Conservation (phyloP, 257 asterid genomes). For the Voacanga thouarsii region DNA sequence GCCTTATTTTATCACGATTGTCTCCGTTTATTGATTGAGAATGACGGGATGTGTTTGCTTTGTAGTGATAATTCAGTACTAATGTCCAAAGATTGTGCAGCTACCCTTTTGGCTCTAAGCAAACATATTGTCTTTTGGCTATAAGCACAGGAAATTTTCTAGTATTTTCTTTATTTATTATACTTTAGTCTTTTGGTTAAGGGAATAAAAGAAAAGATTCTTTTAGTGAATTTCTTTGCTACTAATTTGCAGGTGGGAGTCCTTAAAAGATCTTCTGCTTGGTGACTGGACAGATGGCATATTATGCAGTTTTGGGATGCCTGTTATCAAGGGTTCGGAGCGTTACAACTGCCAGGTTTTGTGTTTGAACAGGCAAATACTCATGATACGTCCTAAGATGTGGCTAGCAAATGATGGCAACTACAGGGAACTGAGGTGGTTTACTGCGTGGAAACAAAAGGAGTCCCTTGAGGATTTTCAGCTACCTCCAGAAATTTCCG, state of each 20-base stretch:
- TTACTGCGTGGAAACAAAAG: constrained; percentile 87
- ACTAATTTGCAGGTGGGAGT: constrained; percentile 73
- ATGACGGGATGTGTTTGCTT: neutral
- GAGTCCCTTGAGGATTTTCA: constrained; percentile 69
- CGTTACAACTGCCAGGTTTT: constrained; percentile 88
- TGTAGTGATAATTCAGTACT: neutral
- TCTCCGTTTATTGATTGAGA: neutral
- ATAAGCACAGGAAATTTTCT: neutral
- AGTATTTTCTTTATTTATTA: neutral
- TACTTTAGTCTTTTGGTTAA: neutral
- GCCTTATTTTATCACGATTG: neutral
- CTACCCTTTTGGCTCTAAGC: neutral
- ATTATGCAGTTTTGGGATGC: constrained; percentile 91
- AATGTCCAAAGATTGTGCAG: neutral
- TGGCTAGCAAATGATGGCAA: constrained; percentile 95
- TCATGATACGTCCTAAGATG: constrained; percentile 94
- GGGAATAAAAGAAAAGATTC: neutral
- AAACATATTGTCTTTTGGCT: neutral
- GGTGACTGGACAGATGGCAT: constrained; percentile 92
- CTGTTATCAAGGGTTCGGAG: constrained; percentile 78
- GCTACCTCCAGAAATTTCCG: constrained; percentile 72
- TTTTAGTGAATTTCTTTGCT: neutral
- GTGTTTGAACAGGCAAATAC: constrained; percentile 72
- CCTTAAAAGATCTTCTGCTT: constrained; percentile 67
- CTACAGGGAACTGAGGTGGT: constrained; percentile 90